Conservation (phyloP, 2,329 filamentous ascomycete genomes). For the Aspergillus brunneoviolaceus region DNA sequence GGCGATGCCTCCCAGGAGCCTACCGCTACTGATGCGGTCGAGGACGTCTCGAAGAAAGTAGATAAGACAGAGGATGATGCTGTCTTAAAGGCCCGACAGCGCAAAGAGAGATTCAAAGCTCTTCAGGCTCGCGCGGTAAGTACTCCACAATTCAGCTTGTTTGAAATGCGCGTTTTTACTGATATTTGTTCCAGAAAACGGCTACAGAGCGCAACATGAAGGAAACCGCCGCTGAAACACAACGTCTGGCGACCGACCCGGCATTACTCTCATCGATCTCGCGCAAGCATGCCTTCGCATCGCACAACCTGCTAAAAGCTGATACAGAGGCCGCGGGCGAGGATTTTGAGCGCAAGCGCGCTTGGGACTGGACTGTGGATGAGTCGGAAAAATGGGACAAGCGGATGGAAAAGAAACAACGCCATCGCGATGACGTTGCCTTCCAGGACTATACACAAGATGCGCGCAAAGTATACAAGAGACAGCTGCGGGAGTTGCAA, state of each 20-base stretch:
- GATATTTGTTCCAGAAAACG: constrained; percentile 36
- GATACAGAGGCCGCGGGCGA: constrained; percentile 81
- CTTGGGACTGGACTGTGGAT: constrained; percentile 98
- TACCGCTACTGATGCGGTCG: not conserved
- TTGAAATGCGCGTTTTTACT: constrained; percentile 14
- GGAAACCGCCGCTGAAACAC: constrained; percentile 79
- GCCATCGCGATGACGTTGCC: constrained; percentile 77
- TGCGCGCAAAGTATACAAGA: constrained; percentile 89
- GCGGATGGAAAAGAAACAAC: constrained; percentile 80
- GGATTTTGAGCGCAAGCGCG: constrained; percentile 95
- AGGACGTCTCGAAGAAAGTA: not conserved
- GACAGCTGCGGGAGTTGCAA: constrained; percentile 75
- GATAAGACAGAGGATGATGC: constrained; percentile 25
- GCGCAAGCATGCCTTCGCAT: constrained; percentile 81
- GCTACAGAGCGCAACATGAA: constrained; percentile 64
- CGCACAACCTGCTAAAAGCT: constrained; percentile 89
- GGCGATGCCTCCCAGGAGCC: constrained; percentile 12
- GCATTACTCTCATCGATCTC: constrained; percentile 74
- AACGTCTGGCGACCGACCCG: constrained; percentile 75
- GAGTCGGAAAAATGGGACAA: constrained; percentile 94
- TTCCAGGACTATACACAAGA: constrained; percentile 89
- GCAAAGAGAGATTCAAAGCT: constrained; percentile 80
- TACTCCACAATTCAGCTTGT: constrained; percentile 3
- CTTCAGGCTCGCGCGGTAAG: constrained; percentile 72
- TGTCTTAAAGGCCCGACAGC: constrained; percentile 53